These are phyloP conservation scores for Colletotrichum karsti DNA, from an alignment of 2,329 filamentous ascomycete genomes.

Conservation along the genomic window DNA sequence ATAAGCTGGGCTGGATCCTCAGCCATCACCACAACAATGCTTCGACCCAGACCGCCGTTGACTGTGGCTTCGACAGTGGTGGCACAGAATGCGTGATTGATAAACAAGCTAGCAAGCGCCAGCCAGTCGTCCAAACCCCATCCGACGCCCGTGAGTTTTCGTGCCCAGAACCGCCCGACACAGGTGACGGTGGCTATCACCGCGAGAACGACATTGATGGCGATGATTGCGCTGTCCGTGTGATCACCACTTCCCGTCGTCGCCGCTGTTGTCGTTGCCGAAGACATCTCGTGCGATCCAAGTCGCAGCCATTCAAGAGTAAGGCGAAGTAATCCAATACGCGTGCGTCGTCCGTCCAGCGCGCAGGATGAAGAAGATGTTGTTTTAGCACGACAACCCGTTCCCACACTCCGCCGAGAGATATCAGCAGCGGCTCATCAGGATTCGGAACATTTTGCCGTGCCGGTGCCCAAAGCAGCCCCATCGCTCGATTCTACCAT, in stretches of 20 bases:
- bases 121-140: slow-evolving; percentile 16
- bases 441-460: background rate
- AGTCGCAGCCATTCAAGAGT: background rate
- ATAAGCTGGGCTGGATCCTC: background rate
- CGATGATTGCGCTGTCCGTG: background rate
- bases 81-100: slow-evolving; percentile 8
- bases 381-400: too few species aligned
- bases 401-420: background rate
- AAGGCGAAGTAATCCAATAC: background rate
- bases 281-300: background rate
- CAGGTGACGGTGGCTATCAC: slow-evolving; percentile 11
- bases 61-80: background rate
- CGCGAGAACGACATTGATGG: slow-evolving; percentile 9
- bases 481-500: too few species aligned
- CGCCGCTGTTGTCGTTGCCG: background rate
- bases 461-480: background rate
- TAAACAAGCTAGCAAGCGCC: background rate
- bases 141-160: slow-evolving; percentile 10
- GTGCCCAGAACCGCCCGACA: slow-evolving; percentile 2
- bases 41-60: background rate
- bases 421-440: background rate
- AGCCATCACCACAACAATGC: slow-evolving; percentile 4
- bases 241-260: background rate
- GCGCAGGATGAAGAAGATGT: too few species aligned
- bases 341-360: too few species aligned